These are phyloP conservation scores for Ustilago lituana DNA, from an alignment of 1,284 basidiomycete genomes.

Conservation along the genomic window DNA sequence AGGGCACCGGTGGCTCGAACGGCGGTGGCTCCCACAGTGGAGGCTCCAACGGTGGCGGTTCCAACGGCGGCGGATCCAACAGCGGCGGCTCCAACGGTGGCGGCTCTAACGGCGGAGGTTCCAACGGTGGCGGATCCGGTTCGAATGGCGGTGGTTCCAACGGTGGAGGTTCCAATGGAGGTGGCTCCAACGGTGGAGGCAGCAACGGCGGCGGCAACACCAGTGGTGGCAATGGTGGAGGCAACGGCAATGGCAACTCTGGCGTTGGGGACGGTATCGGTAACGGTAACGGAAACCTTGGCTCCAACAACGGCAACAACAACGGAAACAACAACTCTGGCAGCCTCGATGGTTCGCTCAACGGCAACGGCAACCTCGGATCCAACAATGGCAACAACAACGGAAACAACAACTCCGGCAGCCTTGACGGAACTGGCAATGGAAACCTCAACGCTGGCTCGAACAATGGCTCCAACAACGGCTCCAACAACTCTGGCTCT, in stretches of 20 bases:
- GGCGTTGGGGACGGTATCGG: not conserved
- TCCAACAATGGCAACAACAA: not conserved
- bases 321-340: constrained; percentile 16
- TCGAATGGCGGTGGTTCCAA: constrained; percentile 3
- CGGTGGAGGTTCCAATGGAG: constrained; percentile 5
- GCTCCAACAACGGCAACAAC: constrained; percentile 14
- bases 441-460: constrained; percentile 11
- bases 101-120: constrained; percentile 1
- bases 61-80: not conserved
- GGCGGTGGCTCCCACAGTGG: constrained; percentile 5
- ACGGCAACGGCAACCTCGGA: constrained; percentile 18
- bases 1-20: constrained; percentile 4
- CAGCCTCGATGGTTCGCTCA: constrained; percentile 1
- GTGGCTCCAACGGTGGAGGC: constrained; percentile 1
- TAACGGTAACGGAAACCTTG: constrained; percentile 5
- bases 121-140: constrained; percentile 9
- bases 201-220: constrained; percentile 2
- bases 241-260: not conserved
- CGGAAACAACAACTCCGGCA: constrained; percentile 16
- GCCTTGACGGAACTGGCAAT: constrained; percentile 1
- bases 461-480: constrained; percentile 12
- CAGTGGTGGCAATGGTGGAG: constrained; percentile 4
- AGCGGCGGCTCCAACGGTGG: not conserved
- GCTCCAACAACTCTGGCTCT: constrained; percentile 5
- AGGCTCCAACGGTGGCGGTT: constrained; percentile 6